Base-by-base conservation (phyloP, 2,329 filamentous ascomycete species). In the Phyllosticta ampelicida region DNA sequence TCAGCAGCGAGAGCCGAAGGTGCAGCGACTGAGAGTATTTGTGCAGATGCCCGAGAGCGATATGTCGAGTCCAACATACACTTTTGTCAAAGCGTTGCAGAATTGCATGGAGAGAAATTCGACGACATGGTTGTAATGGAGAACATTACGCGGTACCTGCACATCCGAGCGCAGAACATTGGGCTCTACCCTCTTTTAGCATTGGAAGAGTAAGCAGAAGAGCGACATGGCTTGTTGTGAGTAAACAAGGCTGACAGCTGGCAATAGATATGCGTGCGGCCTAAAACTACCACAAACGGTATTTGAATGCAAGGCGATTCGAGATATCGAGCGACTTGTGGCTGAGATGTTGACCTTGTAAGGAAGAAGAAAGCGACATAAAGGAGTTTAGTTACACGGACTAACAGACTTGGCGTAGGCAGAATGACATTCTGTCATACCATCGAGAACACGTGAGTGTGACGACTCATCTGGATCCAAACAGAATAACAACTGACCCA, bases 91-190 rank as follows among this genome's bases (percentile, higher is more conserved):
- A 59, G 57, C 20, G 57, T 59, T 2, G 57, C 57, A 21, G 53
- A 59, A 44, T 48, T 59, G 9, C 57, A 59, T 26, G 57, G 53
- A 10, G 57, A 59, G 26, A 21, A 55, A 30, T 59, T 59, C 48
- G 57, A 59, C 26, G 57, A 55, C 53, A 59, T 59, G 57, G 57
- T 55, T 5, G 57, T 59, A 36, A 59, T 55, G 57, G 57, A 59
- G 16, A 59, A 59, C 48, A 59, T 59, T 30, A 30, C 53, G 28
- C 53, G 57, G 20, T 59, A 59, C 21, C 30, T 59, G 53, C 57
- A 59, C 28, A 53, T 59, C 29, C 57, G 57, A 49, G 57, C 57
- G 20, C 57, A 59, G 49, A 59, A 59, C 57, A 59, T 59, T 49
- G 57, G 57, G 3, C 29, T 59, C 10, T 59, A 59, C 23, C 57